Evolutionary conservation across 1,284 basidiomycete species (phyloP), one percentile per base, ranked within the genome.

Genomic region (Ceratobasidium sp.): DNA sequence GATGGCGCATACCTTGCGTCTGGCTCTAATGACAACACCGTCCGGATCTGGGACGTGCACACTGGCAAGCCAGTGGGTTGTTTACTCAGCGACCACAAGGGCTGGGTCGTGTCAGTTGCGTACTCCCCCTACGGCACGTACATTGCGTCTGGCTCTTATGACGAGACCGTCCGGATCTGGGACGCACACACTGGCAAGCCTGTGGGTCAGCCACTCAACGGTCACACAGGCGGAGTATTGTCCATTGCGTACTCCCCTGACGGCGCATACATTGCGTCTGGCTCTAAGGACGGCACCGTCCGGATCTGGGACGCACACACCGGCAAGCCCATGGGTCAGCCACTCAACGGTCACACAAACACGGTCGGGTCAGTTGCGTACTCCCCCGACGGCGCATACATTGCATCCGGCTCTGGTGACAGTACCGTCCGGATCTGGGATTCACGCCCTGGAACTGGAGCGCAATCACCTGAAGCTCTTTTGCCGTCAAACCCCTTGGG

Each of bases 1-100:
- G 48, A 69, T 37, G 27, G 63, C 65, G 11, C 48, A 19, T 37
- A 5, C n/a, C 27, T 74, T 29, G 51, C 37, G 9, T 66, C 73
- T 24, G 14, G 31, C 43, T 74, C 64, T 34, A 37, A 6, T 14
- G 46, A 74, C 49, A 72, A 54, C 2, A 53, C 59, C 29, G 48
- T 74, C 22, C 22, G 24, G 4, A 54, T 74, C 8, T 69, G 64
- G 73, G 31, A 56, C 22, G 19, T 8, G 7, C 46, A 5, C 46
- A 48, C 7, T 22, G 46, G 46, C 46, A n/a, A 48, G 8, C 46
- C 46, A n/a, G 46, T 48, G 5, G 19, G 46, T n/a, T 16, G 7
- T 1, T 16, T 1, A 48, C 46, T 48, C 46, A 1, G 0, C 2
- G 46, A 1, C n/a, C 46, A 48, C 19, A 48, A 0, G 7, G 5